Conservation (phyloP, 805 yeast genomes). For the Candida vaughaniae region DNA sequence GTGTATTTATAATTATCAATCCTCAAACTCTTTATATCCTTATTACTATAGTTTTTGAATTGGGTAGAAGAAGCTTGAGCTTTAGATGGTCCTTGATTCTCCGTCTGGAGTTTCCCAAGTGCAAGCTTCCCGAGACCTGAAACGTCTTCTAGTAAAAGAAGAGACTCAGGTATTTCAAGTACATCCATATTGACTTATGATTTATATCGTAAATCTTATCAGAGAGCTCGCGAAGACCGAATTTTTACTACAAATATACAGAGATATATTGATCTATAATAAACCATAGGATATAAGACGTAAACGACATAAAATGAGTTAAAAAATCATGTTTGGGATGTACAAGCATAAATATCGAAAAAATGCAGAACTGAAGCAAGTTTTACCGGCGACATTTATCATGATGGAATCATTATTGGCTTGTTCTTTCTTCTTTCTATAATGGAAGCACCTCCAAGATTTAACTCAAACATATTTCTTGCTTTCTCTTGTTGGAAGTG, state of each 20-base stretch:
- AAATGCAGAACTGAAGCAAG: neutral
- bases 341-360: neutral
- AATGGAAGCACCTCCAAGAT: constrained; percentile 53
- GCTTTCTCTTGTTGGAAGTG: constrained; percentile 13
- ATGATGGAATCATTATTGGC: constrained; percentile 14
- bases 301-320: constrained; percentile 1
- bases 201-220: no score
- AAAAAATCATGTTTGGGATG: neutral
- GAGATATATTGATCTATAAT: constrained; percentile 5
- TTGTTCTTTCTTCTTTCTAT: constrained; percentile 42
- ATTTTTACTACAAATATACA: neutral
- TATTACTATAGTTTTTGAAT: constrained; percentile 5
- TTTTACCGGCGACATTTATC: no score
- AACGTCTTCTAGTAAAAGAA: neutral
- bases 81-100: neutral
- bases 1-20: constrained; percentile 6
- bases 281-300: constrained; percentile 1
- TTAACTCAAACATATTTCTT: constrained; percentile 40
- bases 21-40: constrained; percentile 6
- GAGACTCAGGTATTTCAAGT: neutral
- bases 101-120: neutral
- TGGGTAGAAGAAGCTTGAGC: constrained; percentile 1
- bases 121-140: neutral
- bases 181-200: neutral
- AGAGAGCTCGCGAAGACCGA: no score